Evolutionary conservation across 1,284 basidiomycete genomes (phyloP), one percentile per base, ranked within the genome.

Genomic region (Rhodotorula sp.): DNA sequence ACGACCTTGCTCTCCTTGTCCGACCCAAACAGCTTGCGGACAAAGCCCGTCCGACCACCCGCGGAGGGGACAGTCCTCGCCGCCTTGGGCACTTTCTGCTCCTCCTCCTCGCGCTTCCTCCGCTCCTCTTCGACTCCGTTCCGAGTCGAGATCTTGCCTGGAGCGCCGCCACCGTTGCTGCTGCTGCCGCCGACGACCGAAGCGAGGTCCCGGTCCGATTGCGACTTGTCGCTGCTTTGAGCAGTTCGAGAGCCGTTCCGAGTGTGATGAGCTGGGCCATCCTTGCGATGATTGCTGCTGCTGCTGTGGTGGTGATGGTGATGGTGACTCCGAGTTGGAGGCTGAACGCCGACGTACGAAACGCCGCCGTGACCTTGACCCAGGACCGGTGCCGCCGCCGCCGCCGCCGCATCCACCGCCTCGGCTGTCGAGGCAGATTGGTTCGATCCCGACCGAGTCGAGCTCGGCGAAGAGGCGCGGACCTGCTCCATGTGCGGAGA

Each of bases 61-160:
- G 15, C 56, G 16, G 26, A 16, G 4, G 66, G 63, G 20, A 57
- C 70, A 14, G 70, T 71, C 63, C 67, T 26, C n/a, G 59, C 60
- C 6, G 70, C 70, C 46, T n/a, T 48, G 3, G 70, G 70, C 10
- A 71, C 43, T 34, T 26, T 51, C 23, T 51, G 47, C 54, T 65
- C 70, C 39, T 47, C 20, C 60, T 62, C 48, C 34, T 62, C 67
- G 56, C 54, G 34, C 31, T 48, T 51, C 31, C 51, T 21, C 20
- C 67, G 46, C 23, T 71, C 70, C 48, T 68, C 67, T 29, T 71
- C 70, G 66, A 71, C 64, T 46, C 65, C 67, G 26, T 59, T 61
- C 3, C 64, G 54, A 23, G 64, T 69, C 43, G 58, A 43, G 26
- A 49, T 20, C 65, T 39, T 26, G 8, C 51, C 65, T 4, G 26